phyloP scores from a whole-genome alignment of 2,329 filamentous ascomycete species.

The Shiraia sp. region DNA sequence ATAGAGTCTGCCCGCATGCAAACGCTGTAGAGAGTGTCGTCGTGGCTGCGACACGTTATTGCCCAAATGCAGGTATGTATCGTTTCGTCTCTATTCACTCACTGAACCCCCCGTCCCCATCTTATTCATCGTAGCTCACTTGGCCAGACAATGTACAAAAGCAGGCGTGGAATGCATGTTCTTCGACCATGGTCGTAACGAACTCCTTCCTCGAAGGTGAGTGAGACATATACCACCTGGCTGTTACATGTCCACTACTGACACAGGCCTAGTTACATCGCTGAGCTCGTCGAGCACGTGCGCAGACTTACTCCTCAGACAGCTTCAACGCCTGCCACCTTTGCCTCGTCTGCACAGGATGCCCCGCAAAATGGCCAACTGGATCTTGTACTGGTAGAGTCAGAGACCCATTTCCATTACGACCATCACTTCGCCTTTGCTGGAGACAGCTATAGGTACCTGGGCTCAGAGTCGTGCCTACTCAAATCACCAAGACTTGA shows the following conservation, averaged over 20 bases:
- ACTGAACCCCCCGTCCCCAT: too few species aligned
- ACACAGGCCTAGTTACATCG: slow-evolving; percentile 37
- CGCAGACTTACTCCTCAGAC: slow-evolving; percentile 24
- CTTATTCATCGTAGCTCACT: too few species aligned
- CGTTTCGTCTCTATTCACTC: slow-evolving; percentile 7
- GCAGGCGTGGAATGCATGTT: slow-evolving; percentile 41
- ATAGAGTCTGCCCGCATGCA: slow-evolving; percentile 40
- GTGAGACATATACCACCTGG: slow-evolving; percentile 10
- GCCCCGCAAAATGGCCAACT: slow-evolving; percentile 4
- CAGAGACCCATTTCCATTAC: slow-evolving; percentile 20
- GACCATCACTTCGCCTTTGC: slow-evolving; percentile 43
- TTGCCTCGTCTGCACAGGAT: slow-evolving; percentile 17
- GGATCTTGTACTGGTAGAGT: slow-evolving; percentile 17
- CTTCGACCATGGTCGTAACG: slow-evolving; percentile 39
- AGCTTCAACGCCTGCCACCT: slow-evolving; percentile 24
- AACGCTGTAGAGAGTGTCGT: slow-evolving; percentile 41
- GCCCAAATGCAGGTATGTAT: slow-evolving; percentile 37
- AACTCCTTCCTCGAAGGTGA: slow-evolving; percentile 36
- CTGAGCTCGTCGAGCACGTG: slow-evolving; percentile 41
- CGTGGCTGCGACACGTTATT: slow-evolving; percentile 43
- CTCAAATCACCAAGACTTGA: slow-evolving; percentile 36
- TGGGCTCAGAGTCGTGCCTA: slow-evolving; percentile 40
- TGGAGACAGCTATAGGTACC: slow-evolving; percentile 38
- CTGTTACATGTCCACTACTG: slow-evolving; percentile 2
- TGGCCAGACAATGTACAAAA: slow-evolving; percentile 40